Percentiles rank a stretch among this genome's conserved stretches.
Evolutionary conservation across 1,284 basidiomycete species (phyloP).

Genomic region (Hymenochaete sp.): DNA sequence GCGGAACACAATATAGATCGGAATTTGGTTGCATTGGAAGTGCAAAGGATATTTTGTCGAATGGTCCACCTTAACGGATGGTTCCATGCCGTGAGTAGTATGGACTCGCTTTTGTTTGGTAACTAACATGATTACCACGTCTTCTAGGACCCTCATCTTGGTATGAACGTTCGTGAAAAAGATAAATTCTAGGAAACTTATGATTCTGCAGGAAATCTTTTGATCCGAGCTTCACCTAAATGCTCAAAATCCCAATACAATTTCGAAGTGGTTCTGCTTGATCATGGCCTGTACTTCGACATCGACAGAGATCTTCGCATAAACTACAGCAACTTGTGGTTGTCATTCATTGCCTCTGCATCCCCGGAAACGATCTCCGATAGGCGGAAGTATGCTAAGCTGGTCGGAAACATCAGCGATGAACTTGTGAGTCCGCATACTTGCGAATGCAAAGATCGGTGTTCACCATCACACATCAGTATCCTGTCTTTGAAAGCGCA

Average conservation of each 20-base stretch:
- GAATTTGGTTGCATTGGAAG: constrained; percentile 86
- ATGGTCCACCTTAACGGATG: constrained; percentile 98
- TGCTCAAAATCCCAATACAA: constrained; percentile 76
- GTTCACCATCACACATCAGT: constrained; percentile 33
- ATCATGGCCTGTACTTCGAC: constrained; percentile 92
- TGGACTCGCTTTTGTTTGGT: not conserved
- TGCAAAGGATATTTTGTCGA: constrained; percentile 83
- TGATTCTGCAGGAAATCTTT: constrained; percentile 62
- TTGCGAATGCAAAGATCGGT: not conserved
- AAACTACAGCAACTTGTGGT: constrained; percentile 78
- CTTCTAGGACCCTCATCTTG: constrained; percentile 68
- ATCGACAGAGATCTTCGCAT: constrained; percentile 69
- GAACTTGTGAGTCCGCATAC: constrained; percentile 54
- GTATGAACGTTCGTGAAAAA: constrained; percentile 28
- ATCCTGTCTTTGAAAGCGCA: constrained; percentile 83
- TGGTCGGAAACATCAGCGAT: constrained; percentile 84
- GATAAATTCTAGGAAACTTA: not conserved
- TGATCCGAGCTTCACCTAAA: constrained; percentile 70
- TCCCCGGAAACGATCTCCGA: constrained; percentile 56
- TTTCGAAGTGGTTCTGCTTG: constrained; percentile 88
- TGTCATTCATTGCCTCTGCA: constrained; percentile 72
- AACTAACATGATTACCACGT: constrained; percentile 5
- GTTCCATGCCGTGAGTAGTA: constrained; percentile 66
- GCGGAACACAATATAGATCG: constrained; percentile 83
- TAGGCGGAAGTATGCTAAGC: constrained; percentile 74